Conservation (phyloP, 495 filamentous ascomycete genomes). For the Trichoderma gamsii region DNA sequence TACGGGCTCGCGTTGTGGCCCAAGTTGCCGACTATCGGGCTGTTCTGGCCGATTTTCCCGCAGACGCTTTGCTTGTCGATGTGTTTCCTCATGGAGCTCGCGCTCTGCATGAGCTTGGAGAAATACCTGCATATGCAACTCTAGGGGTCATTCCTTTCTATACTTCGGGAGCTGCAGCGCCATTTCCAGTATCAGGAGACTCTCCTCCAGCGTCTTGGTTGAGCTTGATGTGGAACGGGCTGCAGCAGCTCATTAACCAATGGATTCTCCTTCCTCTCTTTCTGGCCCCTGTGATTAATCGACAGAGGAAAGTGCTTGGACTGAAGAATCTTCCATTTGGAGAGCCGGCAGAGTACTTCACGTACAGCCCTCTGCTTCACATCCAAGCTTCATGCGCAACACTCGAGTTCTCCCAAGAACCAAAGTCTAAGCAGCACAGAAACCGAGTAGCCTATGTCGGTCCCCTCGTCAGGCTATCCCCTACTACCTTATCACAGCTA, state of each 20-base stretch:
- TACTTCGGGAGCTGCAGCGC: neutral
- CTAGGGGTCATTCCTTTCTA: constrained; percentile 15
- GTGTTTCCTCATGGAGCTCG: constrained; percentile 14
- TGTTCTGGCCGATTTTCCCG: neutral
- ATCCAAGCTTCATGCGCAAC: constrained; percentile 12
- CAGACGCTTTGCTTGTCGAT: constrained; percentile 13
- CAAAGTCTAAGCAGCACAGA: neutral
- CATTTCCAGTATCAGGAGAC: constrained; percentile 7
- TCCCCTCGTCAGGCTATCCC: neutral
- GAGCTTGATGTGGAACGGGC: neutral
- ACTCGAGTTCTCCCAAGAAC: constrained; percentile 11
- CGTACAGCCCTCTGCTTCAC: constrained; percentile 14
- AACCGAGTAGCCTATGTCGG: neutral
- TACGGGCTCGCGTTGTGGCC: constrained; percentile 6
- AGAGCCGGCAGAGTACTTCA: neutral
- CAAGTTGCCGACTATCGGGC: constrained; percentile 17
- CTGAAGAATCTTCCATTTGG: neutral
- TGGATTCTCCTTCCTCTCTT: constrained; percentile 1
- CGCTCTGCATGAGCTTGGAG: constrained; percentile 14
- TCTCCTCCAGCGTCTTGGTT: neutral
- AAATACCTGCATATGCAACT: constrained; percentile 7
- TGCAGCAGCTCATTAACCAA: neutral
- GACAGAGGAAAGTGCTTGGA: constrained; percentile 4
- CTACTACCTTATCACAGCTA: neutral
- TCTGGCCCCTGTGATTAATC: neutral